Percentiles rank a stretch among this genome's conserved stretches.
Evolutionary conservation across 345 rosid genomes (phyloP).

Genomic region (Eucalyptus marginata): DNA sequence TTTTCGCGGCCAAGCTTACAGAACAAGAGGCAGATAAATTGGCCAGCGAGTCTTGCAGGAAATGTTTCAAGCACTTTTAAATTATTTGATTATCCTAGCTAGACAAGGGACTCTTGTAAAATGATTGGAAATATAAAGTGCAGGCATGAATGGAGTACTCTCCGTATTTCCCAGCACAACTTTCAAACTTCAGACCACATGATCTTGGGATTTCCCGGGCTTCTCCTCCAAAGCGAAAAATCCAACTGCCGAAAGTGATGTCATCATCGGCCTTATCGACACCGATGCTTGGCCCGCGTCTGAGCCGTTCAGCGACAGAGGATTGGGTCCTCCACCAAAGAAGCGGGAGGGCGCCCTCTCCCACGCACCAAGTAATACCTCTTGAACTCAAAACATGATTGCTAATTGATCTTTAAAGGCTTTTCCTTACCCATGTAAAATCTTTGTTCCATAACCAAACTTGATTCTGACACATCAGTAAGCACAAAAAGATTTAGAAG

Average conservation of each 20-base stretch:
- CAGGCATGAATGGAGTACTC: slow-evolving; percentile 13
- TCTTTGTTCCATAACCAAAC: neutral
- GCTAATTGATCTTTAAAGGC: neutral
- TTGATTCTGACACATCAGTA: neutral
- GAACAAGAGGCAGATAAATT: neutral
- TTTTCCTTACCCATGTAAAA: neutral
- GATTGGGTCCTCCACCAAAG: neutral
- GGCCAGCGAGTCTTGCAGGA: neutral
- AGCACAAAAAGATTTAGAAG: neutral
- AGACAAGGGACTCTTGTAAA: neutral
- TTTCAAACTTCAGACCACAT: slow-evolving; percentile 22
- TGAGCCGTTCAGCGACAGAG: neutral
- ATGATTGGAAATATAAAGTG: neutral
- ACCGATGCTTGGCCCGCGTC: neutral
- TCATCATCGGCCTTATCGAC: slow-evolving; percentile 1
- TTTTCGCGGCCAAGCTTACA: neutral
- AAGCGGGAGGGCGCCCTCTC: slow-evolving; percentile 6
- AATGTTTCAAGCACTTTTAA: neutral
- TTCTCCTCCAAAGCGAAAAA: neutral
- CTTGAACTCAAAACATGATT: neutral
- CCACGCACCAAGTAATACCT: slow-evolving; percentile 6
- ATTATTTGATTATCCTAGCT: neutral
- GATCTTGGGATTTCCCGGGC: slow-evolving; percentile 51
- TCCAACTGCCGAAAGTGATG: neutral
- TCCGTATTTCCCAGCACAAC: slow-evolving; percentile 31